Base-by-base conservation (phyloP, 257 asterid genomes). In the Salvia miltiorrhiza region DNA sequence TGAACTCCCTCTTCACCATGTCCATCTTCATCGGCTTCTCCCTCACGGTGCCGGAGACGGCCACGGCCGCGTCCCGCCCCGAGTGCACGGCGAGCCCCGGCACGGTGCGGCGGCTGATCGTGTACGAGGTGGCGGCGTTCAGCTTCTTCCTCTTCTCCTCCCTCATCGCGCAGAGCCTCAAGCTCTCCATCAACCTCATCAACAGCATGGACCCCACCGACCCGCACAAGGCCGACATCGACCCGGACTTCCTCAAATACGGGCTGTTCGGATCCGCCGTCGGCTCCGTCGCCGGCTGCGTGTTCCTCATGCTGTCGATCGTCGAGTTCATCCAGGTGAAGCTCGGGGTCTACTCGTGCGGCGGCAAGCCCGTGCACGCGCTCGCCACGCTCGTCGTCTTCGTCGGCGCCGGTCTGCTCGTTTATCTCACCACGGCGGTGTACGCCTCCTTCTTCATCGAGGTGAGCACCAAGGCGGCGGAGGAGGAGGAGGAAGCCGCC, bases 71-170 rank as follows among this genome's bases (percentile, higher is more conserved):
- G 58, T 74, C n/a, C 53, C 4, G 30, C 2, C 1, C 81, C 2
- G 54, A 76, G 7, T 76, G 80, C 64, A 62, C 48, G 41, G 28
- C 73, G 26, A 24, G 73, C 76, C 5, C 48, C n/a, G 56, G 60
- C 9, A 39, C 44, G 8, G 58, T 69, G 20, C 47, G 73, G 50
- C 63, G 52, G 12, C 63, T 79, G 3, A 67, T 79, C 44, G 69
- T 79, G 40, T 76, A 39, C 40, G 81, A 79, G 19, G 72, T 79
- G 8, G 37, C 73, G 20, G 69, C 81, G 1, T 79, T 79, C 66
- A 76, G 79, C 56, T 79, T 72, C 78, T 72, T 75, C 70, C 81
- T 79, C 12, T 76, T 79, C 77, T 79, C 84, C 1, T 79, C 84
- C 53, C 78, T 79, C 13, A 19, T 79, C 0, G 78, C 84, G 0